Base-by-base conservation (phyloP, 192 early-diverging fungal genomes). In the Spizellomyces punctatus region DNA sequence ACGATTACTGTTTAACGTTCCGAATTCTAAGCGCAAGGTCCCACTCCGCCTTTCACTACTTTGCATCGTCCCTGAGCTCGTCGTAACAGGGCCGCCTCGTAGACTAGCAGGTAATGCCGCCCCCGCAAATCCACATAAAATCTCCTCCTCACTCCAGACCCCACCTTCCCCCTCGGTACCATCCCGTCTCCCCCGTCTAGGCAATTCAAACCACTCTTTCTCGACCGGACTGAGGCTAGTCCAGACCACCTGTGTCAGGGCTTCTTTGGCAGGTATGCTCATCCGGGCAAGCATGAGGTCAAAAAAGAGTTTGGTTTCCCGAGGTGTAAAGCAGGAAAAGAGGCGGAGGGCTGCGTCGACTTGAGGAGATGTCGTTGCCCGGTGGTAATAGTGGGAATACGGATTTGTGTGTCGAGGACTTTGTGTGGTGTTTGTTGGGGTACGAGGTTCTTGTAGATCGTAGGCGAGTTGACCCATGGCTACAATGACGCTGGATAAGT, bases 151-250 rank as follows among this genome's bases (percentile, higher is more conserved):
- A 19, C 50, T 54, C 50, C 50, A 54, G 1, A 19, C 14, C 12
- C 50, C 50, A 12, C 17, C 14, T 19, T 54, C 50, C 12, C 50
- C 17, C 50, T 12, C 12, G 17, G 50, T 54, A 4, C 14, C 14
- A 36, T 36, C 27, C 27, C 27, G 27, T 3, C 27, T 36, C 27
- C 27, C 27, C 50, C 50, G 50, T 12, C 50, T 12, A 19, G 50
- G 50, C 50, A 54, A 54, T 2, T 54, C 50, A 54, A 54, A 54
- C 50, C 50, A 54, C 50, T 54, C 50, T 19, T 54, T 54, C 17
- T 54, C 50, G 12, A n/a, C 14, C 17, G 50, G 50, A n/a, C 50
- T 19, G 12, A 54, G 17, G 17, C 50, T 54, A 19, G 12, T 54
- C 50, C 50, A 54, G 17, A 54, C 17, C 50, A 54, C 50, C 17